Base-by-base conservation (phyloP, 2,329 filamentous ascomycete genomes). In the Diaporthe vaccinii region DNA sequence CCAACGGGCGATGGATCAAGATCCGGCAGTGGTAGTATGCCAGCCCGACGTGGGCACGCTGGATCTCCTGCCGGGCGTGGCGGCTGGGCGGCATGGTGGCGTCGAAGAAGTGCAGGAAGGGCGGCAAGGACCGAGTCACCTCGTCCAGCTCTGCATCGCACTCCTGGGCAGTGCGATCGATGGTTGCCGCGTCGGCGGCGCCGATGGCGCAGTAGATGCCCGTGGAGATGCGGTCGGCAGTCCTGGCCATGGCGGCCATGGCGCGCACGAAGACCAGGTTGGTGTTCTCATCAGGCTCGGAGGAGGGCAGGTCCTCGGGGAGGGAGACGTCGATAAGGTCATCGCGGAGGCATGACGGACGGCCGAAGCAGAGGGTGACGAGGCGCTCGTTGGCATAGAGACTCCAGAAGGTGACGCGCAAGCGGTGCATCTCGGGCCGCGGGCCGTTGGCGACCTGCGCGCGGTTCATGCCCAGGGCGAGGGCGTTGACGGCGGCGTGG, bases 361-460 rank as follows among this genome's bases (percentile, higher is more conserved):
- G 15, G 39, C 61, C 61, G 28, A 49, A 65, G 28, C 17, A 22
- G 20, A 65, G 61, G 41, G 61, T 65, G 41, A 31, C 61, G 25
- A 65, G 61, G 41, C 61, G 61, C 61, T 65, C 61, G 61, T 65
- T 65, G 17, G 61, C 25, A 4, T 65, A 65, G 1, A 65, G 25
- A 41, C 61, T 65, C 14, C 25, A 65, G 41, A 65, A 65, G 15
- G 61, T 65, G 41, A 65, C 61, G 25, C 61, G 61, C 20, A 65
- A 17, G 25, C 61, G 61, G 41, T 65, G 61, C 61, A 65, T 65
- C 61, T 65, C 61, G 41, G 61, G 61, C 25, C 61, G 61, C 7
- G 61, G 61, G 4, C 61, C 61, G 28, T 65, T 65, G 61, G 41
- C 61, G 2, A 65, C 61, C 28, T 65, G 41, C 4, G 61, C 41